These are phyloP conservation scores for Colletotrichum simmondsii DNA, from an alignment of 2,329 filamentous ascomycete genomes.

Conservation along the genomic window DNA sequence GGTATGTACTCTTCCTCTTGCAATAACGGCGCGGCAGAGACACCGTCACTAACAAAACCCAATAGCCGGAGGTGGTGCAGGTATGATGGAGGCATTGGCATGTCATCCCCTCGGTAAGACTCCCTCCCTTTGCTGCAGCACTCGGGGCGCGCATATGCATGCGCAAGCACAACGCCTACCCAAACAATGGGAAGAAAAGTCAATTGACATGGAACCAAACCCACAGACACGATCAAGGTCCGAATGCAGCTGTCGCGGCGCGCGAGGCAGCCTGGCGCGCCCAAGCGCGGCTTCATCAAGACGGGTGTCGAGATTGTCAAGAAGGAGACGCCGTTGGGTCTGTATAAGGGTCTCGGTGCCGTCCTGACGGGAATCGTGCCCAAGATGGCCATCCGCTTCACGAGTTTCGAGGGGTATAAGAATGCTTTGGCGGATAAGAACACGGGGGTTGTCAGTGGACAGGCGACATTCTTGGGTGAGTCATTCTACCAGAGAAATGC, in stretches of 20 bases:
- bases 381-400: slow-evolving; percentile 99
- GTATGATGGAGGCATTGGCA: slow-evolving; percentile 98
- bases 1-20: slow-evolving; percentile 62
- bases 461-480: slow-evolving; percentile 68
- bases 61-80: slow-evolving; percentile 91
- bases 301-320: slow-evolving; percentile 89
- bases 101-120: slow-evolving; percentile 90
- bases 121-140: background rate
- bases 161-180: background rate
- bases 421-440: slow-evolving; percentile 77
- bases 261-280: slow-evolving; percentile 83
- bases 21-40: background rate
- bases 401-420: slow-evolving; percentile 97
- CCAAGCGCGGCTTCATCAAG: slow-evolving; percentile 86
- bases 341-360: slow-evolving; percentile 98
- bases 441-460: slow-evolving; percentile 75
- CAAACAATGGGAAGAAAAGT: background rate
- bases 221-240: slow-evolving; percentile 92
- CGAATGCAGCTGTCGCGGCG: slow-evolving; percentile 97
- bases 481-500: background rate
- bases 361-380: slow-evolving; percentile 96
- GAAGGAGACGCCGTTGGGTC: slow-evolving; percentile 88
- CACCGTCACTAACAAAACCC: slow-evolving; percentile 6
- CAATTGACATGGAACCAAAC: slow-evolving; percentile 1
- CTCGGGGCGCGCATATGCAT: background rate